phyloP scores from a whole-genome alignment of 169 alveolate species.

The Plasmodium fragile region DNA sequence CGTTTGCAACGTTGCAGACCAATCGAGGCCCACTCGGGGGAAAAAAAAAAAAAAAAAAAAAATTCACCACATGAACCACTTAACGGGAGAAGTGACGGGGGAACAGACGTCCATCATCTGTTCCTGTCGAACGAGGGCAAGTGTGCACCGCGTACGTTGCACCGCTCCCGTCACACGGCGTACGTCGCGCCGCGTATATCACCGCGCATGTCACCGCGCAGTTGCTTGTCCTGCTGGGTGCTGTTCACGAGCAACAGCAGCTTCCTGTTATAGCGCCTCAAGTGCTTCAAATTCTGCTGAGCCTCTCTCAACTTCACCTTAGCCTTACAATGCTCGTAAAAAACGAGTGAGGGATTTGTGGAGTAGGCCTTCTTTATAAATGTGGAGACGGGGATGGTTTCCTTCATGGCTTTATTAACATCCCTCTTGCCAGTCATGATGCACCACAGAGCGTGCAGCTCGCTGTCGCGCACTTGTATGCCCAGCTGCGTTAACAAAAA shows the following conservation, averaged over 20 bases:
- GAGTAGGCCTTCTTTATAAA: slow-evolving; percentile 55
- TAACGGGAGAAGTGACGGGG: background rate
- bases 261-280: slow-evolving; percentile 21
- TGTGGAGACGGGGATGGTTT: background rate
- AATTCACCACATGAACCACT: background rate
- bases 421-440: slow-evolving; percentile 17
- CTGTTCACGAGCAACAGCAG: slow-evolving; percentile 7
- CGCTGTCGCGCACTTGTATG: slow-evolving; percentile 3
- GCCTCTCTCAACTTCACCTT: slow-evolving; percentile 35
- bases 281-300: slow-evolving; percentile 9
- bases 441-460: slow-evolving; percentile 32
- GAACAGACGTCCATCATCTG: background rate
- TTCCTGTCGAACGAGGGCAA: background rate
- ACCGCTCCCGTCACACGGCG: background rate
- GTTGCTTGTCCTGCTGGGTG: background rate
- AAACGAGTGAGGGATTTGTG: slow-evolving; percentile 46
- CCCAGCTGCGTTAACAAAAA: slow-evolving; percentile 17
- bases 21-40: no score
- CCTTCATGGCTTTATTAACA: slow-evolving; percentile 5
- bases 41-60: background rate
- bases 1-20: no score
- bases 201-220: background rate
- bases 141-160: background rate
- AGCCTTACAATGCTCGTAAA: slow-evolving; percentile 45
- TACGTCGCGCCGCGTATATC: background rate